Conservation (phyloP, 169 alveolate species). For the Eimeria necatrix region DNA sequence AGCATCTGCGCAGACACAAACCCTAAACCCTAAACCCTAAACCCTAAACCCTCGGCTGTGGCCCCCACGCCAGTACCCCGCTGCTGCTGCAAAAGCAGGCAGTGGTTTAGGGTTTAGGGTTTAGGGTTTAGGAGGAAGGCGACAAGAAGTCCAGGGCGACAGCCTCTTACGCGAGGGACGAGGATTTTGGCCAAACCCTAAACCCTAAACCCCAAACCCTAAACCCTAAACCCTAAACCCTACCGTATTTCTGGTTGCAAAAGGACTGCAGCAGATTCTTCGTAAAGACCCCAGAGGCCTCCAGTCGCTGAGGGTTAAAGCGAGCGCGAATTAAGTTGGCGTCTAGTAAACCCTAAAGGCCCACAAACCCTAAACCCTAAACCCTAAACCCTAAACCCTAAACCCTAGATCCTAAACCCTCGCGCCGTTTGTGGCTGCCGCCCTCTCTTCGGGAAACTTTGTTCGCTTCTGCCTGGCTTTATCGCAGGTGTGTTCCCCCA, state of each 20-base stretch:
- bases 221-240: constrained; percentile 9
- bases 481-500: not conserved
- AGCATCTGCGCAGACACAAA: constrained; percentile 26
- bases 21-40: not conserved
- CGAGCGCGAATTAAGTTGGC: not conserved
- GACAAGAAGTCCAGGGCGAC: too few species aligned
- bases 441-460: not conserved
- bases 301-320: not conserved
- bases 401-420: too few species aligned
- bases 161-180: too few species aligned
- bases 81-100: too few species aligned
- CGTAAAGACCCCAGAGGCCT: not conserved
- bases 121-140: too few species aligned
- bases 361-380: too few species aligned
- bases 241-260: constrained; percentile 4
- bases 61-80: too few species aligned
- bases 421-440: not conserved
- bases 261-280: not conserved
- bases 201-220: too few species aligned
- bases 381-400: too few species aligned
- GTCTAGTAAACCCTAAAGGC: not conserved
- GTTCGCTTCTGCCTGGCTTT: not conserved
- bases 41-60: not conserved
- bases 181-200: too few species aligned
- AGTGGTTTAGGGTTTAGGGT: too few species aligned